These are phyloP conservation scores for Cornus kousa DNA, from an alignment of 148 eudicot species.

Conservation along the genomic window DNA sequence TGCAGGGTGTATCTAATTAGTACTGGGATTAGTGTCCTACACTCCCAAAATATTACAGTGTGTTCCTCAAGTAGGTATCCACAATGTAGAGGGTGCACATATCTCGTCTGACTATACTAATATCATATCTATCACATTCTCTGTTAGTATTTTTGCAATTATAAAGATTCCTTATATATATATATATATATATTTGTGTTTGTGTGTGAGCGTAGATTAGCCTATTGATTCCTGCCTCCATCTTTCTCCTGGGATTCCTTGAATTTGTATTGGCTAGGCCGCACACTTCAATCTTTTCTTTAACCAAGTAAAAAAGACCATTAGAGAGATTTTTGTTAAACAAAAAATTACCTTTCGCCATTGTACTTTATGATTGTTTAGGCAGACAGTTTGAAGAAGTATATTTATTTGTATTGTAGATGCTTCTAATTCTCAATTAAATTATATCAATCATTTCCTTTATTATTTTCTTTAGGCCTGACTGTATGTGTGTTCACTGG, in stretches of 20 bases:
- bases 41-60: no score
- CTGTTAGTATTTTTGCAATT: neutral
- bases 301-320: neutral
- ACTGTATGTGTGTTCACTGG: neutral
- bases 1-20: neutral
- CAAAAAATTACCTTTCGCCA: neutral
- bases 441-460: neutral
- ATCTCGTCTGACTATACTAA: no score
- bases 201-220: neutral
- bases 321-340: neutral
- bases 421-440: neutral
- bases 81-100: no score
- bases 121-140: neutral
- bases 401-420: neutral
- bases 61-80: no score
- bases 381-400: neutral
- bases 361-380: no score
- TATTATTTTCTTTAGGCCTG: neutral
- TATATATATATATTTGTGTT: neutral
- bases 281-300: neutral
- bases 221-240: neutral
- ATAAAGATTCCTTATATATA: neutral
- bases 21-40: no score
- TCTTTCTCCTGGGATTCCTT: neutral
- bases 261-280: neutral